Percentiles rank a stretch among this genome's conserved stretches.
Conservation (phyloP, 768 basidiomycete genomes). For the Kondoa malvinella region DNA sequence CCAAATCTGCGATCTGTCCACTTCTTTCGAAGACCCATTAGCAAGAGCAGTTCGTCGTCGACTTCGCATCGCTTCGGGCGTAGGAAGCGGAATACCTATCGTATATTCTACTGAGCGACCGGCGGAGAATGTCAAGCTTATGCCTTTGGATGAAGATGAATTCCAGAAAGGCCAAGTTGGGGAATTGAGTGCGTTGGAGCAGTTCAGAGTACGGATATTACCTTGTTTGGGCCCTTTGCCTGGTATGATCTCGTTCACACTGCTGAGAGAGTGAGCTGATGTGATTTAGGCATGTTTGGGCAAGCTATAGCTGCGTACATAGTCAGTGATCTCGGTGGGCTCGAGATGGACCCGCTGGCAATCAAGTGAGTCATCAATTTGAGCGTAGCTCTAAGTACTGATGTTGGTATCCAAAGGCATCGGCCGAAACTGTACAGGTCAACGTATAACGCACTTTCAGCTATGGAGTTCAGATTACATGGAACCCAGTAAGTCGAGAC, state of each 20-base stretch:
- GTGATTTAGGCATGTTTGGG: conserved; percentile 43
- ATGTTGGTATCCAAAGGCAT: conserved; percentile 13
- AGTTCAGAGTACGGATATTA: conserved; percentile 81
- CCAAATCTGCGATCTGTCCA: conserved; percentile 80
- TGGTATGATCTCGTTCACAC: no score
- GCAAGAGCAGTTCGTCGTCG: conserved; percentile 74
- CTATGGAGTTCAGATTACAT: conserved; percentile 15
- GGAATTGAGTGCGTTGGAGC: conserved; percentile 74
- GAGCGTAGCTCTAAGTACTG: no score
- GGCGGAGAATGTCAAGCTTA: conserved; percentile 53
- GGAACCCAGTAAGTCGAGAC: conserved; percentile 17
- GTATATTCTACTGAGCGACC: conserved; percentile 61
- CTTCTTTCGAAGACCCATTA: conserved; percentile 82
- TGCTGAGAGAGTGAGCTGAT: neutral
- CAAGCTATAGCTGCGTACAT: conserved; percentile 78
- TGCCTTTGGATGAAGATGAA: conserved; percentile 81
- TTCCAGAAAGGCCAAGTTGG: conserved; percentile 74
- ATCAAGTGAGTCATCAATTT: conserved; percentile 57
- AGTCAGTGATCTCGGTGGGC: conserved; percentile 64
- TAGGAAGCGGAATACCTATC: no score
- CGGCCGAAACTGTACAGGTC: conserved; percentile 19
- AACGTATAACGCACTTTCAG: conserved; percentile 19
- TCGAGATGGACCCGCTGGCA: conserved; percentile 71
- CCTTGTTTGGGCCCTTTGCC: conserved; percentile 56
- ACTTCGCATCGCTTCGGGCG: conserved; percentile 30